Base-by-base conservation (phyloP, 805 yeast species). In the Grigorovia yakushimaensis region DNA sequence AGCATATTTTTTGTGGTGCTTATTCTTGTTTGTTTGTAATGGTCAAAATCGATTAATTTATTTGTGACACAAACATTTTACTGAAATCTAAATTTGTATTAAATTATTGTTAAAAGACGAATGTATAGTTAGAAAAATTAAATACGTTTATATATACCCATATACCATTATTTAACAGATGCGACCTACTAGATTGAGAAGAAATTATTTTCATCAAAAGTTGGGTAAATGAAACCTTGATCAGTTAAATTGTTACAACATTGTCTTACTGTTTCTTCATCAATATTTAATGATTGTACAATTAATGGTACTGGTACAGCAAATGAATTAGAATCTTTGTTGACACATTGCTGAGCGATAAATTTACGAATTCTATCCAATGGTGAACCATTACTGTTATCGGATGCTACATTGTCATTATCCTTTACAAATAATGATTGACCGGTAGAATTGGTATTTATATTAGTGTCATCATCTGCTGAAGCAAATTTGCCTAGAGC, bases 221-320 rank as follows among this genome's bases (percentile, higher is more conserved):
- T 87, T 43, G 76, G 73, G 60, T 82, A 84, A 42, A 83, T 72
- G 54, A 72, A 79, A 36, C 89, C 94, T 48, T 74, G 80, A 41
- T 83, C 88, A 11, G 78, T 73, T 55, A 84, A 70, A 20, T 70
- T 69, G 33, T 70, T 70, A 57, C 86, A 78, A 51, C 71, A 70
- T 23, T 68, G 64, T 51, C 68, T 67, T 19, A 76, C 82, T 27
- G 72, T 74, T 21, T 73, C 77, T 46, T 69, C 73, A 36, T 74
- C 57, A 8, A 82, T 49, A 44, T 70, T 72, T 57, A 84, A 68
- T 30, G 73, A 70, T 57, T 80, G 84, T 13, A 81, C 72, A 49
- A 84, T 76, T 51, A 77, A 70, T 47, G 73, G 76, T 11, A 78
- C 68, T 20, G 86, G 88, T n/a, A 84, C 88, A 54, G 91, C 91